Conservation (phyloP, 371 early-diverging fungal species). For the Mucor saturninus region DNA sequence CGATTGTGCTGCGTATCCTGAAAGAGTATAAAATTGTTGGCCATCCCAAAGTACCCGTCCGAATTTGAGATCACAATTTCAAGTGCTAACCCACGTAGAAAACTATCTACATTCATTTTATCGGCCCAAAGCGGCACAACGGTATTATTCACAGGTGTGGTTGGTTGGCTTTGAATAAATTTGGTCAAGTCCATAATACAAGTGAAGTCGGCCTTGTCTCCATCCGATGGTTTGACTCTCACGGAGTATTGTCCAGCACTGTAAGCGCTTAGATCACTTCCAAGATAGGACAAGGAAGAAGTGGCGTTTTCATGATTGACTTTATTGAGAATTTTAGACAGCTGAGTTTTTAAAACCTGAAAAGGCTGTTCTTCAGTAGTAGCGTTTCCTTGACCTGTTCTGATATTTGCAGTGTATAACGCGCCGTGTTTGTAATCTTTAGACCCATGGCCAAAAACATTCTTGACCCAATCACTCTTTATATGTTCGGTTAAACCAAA, state of each 20-base stretch:
- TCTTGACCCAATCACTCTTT: conserved; percentile 38
- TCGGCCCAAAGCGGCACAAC: conserved; percentile 15
- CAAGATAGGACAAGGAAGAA: conserved; percentile 28
- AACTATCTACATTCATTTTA: conserved; percentile 19
- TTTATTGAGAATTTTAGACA: neutral
- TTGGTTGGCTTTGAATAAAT: conserved; percentile 18
- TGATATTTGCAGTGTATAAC: conserved; percentile 25
- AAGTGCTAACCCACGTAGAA: conserved; percentile 21
- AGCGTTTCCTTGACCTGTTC: conserved; percentile 14
- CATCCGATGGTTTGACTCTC: conserved; percentile 4
- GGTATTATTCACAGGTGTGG: conserved; percentile 1
- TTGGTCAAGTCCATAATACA: conserved; percentile 22
- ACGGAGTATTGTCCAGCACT: conserved; percentile 10
- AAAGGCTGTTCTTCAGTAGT: neutral
- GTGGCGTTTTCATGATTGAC: neutral
- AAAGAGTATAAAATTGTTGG: conserved; percentile 41
- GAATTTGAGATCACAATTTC: conserved; percentile 18
- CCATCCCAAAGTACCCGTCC: conserved; percentile 37
- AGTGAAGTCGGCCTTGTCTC: conserved; percentile 9
- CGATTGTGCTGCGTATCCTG: conserved; percentile 17
- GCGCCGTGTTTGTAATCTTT: conserved; percentile 30
- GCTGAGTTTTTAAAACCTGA: no score
- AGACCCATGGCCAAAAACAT: conserved; percentile 34
- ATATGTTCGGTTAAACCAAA: conserved; percentile 39
- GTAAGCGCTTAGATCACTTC: conserved; percentile 26